Evolutionary conservation across 177 flowering plant genomes (phyloP).

Genomic region (Telopea speciosissima): DNA sequence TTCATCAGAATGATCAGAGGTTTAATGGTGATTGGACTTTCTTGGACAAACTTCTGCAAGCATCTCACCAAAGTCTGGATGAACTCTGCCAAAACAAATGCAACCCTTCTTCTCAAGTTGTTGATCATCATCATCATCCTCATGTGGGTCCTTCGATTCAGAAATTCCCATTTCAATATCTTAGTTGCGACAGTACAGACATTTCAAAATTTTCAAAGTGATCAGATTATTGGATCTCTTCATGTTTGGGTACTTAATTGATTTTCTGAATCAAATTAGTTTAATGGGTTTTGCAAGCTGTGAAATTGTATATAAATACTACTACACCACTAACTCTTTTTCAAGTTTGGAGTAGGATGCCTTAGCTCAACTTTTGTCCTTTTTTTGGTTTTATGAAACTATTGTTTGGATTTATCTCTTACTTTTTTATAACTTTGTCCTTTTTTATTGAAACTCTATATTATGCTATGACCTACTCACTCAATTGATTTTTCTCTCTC

Average conservation of each 20-base stretch:
- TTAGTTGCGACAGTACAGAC: conserved; percentile 46
- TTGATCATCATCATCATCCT: conserved; percentile 5
- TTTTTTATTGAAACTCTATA: too few relatives aligned
- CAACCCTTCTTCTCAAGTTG: conserved; percentile 18
- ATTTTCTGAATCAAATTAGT: not conserved
- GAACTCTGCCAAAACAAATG: conserved; percentile 19
- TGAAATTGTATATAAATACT: not conserved
- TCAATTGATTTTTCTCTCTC: too few relatives aligned
- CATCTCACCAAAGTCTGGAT: conserved; percentile 35
- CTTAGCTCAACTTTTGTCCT: too few relatives aligned
- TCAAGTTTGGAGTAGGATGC: too few relatives aligned
- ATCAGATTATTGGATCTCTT: not conserved
- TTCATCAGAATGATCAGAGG: conserved; percentile 32
- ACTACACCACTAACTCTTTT: too few relatives aligned
- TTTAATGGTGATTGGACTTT: conserved; percentile 61
- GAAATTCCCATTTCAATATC: conserved; percentile 48
- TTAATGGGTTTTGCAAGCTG: not conserved
- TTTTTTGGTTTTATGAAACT: too few relatives aligned
- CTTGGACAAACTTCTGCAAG: conserved; percentile 60
- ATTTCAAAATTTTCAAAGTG: conserved; percentile 44
- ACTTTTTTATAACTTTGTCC: too few relatives aligned
- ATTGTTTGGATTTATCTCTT: too few relatives aligned
- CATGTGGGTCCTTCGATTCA: conserved; percentile 19
- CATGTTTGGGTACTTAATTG: not conserved
- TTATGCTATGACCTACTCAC: too few relatives aligned